Conservation (phyloP, 768 basidiomycete genomes). For the Rhodosporidiobolus sp. region DNA sequence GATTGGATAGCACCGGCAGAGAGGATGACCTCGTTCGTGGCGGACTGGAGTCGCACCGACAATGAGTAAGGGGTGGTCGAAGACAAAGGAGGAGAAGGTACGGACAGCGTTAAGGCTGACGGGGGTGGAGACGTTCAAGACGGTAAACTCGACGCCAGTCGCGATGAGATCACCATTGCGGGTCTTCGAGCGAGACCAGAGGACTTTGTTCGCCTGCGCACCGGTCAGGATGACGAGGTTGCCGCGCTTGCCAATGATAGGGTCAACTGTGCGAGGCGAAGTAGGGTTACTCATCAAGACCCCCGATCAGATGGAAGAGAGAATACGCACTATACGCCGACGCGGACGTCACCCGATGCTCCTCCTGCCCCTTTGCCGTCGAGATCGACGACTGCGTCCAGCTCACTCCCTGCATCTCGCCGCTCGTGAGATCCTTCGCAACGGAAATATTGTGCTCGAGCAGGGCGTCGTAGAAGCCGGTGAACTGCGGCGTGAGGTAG, state of each 20-base stretch:
- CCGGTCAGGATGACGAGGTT: slow-evolving; percentile 51
- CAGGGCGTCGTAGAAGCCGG: slow-evolving; percentile 11
- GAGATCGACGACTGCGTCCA: slow-evolving; percentile 5
- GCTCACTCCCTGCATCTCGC: slow-evolving; percentile 12
- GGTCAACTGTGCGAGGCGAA: not conserved
- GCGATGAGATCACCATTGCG: slow-evolving; percentile 6
- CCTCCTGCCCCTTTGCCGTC: not conserved
- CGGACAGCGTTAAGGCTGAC: not conserved
- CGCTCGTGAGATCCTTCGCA: slow-evolving; percentile 12
- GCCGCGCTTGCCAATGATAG: slow-evolving; percentile 24
- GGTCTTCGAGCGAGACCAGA: not conserved
- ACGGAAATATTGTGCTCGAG: not conserved
- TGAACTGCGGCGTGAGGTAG: slow-evolving; percentile 19
- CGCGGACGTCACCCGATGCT: slow-evolving; percentile 19
- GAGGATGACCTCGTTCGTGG: slow-evolving; percentile 40
- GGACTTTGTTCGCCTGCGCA: slow-evolving; percentile 49
- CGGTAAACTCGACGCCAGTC: not conserved
- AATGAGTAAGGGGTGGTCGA: no score
- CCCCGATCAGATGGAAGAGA: not conserved
- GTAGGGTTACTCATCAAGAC: not conserved
- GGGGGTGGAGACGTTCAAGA: not conserved
- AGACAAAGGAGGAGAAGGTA: not conserved
- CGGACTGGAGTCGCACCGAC: no score
- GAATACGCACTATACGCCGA: slow-evolving; percentile 4
- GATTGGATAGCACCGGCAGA: slow-evolving; percentile 36